phyloP scores from a whole-genome alignment of 2,329 filamentous ascomycete species.

The Cryoendolithus antarcticus region DNA sequence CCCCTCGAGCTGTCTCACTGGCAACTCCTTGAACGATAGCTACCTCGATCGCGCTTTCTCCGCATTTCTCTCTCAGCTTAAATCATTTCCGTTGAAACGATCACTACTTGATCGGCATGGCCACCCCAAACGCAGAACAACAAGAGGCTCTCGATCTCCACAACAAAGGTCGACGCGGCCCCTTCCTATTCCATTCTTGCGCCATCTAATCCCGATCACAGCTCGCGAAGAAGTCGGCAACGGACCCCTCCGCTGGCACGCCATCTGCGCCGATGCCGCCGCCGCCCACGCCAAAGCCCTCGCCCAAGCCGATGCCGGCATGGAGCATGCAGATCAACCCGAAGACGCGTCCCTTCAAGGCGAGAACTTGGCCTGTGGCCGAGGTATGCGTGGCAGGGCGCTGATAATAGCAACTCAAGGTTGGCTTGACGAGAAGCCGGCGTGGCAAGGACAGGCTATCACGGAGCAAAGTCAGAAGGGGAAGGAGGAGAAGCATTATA shows the following conservation, averaged over 20 bases:
- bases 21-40: too few relatives aligned
- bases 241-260: neutral
- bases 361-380: conserved; percentile 1
- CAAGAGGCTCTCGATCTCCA: neutral
- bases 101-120: neutral
- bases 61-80: too few relatives aligned
- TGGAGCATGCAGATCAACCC: neutral
- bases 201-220: neutral
- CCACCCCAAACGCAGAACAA: neutral
- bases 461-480: neutral
- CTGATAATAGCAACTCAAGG: neutral
- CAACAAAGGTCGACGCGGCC: conserved; percentile 1
- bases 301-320: neutral
- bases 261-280: neutral
- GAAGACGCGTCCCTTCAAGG: neutral
- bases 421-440: conserved; percentile 2
- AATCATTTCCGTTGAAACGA: neutral
- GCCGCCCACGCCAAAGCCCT: neutral
- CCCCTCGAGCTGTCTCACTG: too few relatives aligned
- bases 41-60: too few relatives aligned
- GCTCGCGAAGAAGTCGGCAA: conserved; percentile 1
- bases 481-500: conserved; percentile 1
- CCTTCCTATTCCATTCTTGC: neutral
- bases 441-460: neutral
- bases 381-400: neutral